Evolutionary conservation across 2,329 filamentous ascomycete genomes (phyloP).

Genomic region (Thielaviopsis euricoi): DNA sequence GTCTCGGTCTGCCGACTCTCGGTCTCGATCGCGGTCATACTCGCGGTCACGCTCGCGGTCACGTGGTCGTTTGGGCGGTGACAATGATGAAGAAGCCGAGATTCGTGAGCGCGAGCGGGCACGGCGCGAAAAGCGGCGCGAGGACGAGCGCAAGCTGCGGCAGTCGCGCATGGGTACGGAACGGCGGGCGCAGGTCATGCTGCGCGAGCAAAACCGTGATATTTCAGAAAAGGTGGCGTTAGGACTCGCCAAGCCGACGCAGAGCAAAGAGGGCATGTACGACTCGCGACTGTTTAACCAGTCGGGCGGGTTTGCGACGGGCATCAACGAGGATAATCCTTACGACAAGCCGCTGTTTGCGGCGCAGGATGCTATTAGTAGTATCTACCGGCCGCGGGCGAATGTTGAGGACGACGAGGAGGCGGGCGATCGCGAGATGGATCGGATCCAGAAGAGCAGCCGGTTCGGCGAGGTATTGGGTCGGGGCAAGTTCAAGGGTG

Average conservation of each 20-base stretch:
- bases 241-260: conserved; percentile 85
- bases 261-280: conserved; percentile 88
- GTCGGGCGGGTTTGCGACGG: conserved; percentile 73
- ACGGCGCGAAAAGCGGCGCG: conserved; percentile 60
- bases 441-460: conserved; percentile 69
- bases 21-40: too few species aligned
- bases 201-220: conserved; percentile 87
- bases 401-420: conserved; percentile 63
- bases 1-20: conserved; percentile 24
- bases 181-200: conserved; percentile 79
- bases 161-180: conserved; percentile 95
- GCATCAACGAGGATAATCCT: conserved; percentile 92
- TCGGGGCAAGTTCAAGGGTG: conserved; percentile 78
- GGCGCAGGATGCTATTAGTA: conserved; percentile 84
- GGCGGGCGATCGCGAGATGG: conserved; percentile 66
- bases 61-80: conserved; percentile 24
- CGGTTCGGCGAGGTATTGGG: conserved; percentile 77
- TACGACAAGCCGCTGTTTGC: conserved; percentile 97
- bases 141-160: conserved; percentile 76
- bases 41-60: conserved; percentile 34
- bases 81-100: conserved; percentile 42
- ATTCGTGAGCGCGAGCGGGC: conserved; percentile 60
- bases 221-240: conserved; percentile 95
- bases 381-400: conserved; percentile 73
- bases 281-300: conserved; percentile 93